Percentiles rank a stretch among this genome's conserved stretches.
Conservation (phyloP, 345 rosid species). For the Anacardium occidentale region DNA sequence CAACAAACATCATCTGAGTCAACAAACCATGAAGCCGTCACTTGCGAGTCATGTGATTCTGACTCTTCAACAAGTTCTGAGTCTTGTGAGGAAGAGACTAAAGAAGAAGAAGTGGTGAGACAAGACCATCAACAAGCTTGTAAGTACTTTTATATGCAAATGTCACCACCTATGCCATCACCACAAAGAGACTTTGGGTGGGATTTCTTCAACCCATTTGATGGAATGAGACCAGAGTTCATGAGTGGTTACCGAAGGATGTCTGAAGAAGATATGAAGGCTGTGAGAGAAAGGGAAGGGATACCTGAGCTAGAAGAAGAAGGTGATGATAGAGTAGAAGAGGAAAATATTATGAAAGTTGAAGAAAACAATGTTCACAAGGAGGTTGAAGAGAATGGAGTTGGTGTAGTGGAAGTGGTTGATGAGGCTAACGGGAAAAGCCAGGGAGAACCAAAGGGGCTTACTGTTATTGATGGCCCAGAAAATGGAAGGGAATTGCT, state of each 20-base stretch:
- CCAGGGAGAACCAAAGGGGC: slow-evolving; percentile 45
- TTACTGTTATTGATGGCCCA: slow-evolving; percentile 42
- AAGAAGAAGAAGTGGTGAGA: slow-evolving; percentile 23
- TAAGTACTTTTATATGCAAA: slow-evolving; percentile 60
- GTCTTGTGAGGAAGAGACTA: slow-evolving; percentile 31
- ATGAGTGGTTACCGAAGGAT: slow-evolving; percentile 44
- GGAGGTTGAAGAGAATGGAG: slow-evolving; percentile 29
- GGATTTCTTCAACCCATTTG: slow-evolving; percentile 76
- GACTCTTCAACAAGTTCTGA: slow-evolving; percentile 32
- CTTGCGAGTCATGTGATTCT: slow-evolving; percentile 40
- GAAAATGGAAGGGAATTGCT: slow-evolving; percentile 64
- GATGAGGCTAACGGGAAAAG: slow-evolving; percentile 25
- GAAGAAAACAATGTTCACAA: slow-evolving; percentile 21
- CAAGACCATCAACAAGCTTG: slow-evolving; percentile 23
- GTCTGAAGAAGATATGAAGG: slow-evolving; percentile 55
- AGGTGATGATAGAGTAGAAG: slow-evolving; percentile 30
- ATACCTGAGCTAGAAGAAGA: slow-evolving; percentile 77
- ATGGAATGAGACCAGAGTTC: slow-evolving; percentile 50
- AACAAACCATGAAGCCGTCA: slow-evolving; percentile 44
- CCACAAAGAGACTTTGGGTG: slow-evolving; percentile 63
- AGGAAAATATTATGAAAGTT: slow-evolving; percentile 29
- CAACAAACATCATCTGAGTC: slow-evolving; percentile 49
- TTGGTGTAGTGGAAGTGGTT: slow-evolving; percentile 28
- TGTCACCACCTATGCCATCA: slow-evolving; percentile 46
- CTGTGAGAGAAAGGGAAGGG: slow-evolving; percentile 68